Base-by-base conservation (phyloP, 2,329 filamentous ascomycete genomes). In the Colletotrichum gloeosporioides region DNA sequence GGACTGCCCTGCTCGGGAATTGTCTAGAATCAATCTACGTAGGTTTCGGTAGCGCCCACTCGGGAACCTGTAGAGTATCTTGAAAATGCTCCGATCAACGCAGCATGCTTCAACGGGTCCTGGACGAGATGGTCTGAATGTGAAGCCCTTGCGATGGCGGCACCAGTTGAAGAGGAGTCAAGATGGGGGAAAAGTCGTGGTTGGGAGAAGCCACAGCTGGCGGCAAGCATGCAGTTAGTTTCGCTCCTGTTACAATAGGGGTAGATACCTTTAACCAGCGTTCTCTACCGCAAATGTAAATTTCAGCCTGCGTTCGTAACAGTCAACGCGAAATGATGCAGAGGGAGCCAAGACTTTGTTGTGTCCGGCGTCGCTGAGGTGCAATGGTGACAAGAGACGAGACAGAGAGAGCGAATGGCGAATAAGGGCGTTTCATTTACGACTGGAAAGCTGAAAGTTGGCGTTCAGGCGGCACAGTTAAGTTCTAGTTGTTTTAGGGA, bases 391-490 rank as follows among this genome's bases (percentile, higher is more conserved):
- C 31, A 49, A 36, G n/a, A 57, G 62, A 77, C 44, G 57, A 62
- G 63, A 22, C 53, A 75, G 29, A 62, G 68, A 67, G 55, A 57
- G 68, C 53, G 62, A 27, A 75, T 70, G 75, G 71, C 75, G 75
- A 62, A 25, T n/a, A 53, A 53, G 39, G 72, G 72, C 71, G 70
- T 71, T 75, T 73, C 59, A 75, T 76, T 75, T 77, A 77, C 75
- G 72, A 75, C 61, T 61, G 53, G 59, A 69, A 39, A 34, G 68
- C 66, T 69, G 67, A 69, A 62, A 55, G 27, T 67, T 76, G 77
- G 72, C 72, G 77, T 72, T 69, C 61, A 73, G 77, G 70, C 76
- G 77, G 67, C 73, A 78, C 76, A 78, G 69, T 78, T 78, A 78
- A 76, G 73, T 59, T 71, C 69, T 70, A 78, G 76, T 68, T 75